Conservation (phyloP, 495 filamentous ascomycete genomes). For the Aspergillus saccharolyticus region DNA sequence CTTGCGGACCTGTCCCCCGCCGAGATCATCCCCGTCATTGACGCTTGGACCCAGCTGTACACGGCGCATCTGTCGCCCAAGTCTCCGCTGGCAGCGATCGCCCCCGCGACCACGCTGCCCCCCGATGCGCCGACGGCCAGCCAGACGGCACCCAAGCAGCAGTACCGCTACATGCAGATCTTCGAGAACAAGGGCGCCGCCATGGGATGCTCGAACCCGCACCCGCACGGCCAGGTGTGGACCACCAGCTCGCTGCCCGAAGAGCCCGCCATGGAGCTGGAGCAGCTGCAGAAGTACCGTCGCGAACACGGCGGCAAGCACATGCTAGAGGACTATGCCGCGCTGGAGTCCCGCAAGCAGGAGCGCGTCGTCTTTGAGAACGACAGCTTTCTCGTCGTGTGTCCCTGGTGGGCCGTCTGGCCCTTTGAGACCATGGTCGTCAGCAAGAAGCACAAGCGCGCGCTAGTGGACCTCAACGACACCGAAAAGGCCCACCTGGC, state of each 20-base stretch:
- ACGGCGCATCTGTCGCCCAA: conserved; percentile 67
- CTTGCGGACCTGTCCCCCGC: conserved; percentile 73
- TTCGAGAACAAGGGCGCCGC: conserved; percentile 98
- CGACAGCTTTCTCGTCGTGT: conserved; percentile 71
- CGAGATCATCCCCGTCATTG: conserved; percentile 69
- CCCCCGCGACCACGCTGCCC: conserved; percentile 42
- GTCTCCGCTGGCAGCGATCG: conserved; percentile 56
- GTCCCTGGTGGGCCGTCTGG: conserved; percentile 97
- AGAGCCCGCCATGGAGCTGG: conserved; percentile 74
- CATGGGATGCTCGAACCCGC: conserved; percentile 98
- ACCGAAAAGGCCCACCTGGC: conserved; percentile 67
- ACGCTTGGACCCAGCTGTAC: conserved; percentile 88
- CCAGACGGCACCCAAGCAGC: conserved; percentile 56
- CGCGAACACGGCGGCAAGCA: conserved; percentile 63
- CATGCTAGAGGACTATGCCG: conserved; percentile 80
- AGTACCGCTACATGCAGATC: conserved; percentile 97
- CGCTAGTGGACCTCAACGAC: conserved; percentile 71
- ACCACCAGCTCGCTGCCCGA: conserved; percentile 85
- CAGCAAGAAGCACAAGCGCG: conserved; percentile 70
- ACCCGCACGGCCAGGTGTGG: conserved; percentile 97
- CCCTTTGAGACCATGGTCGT: conserved; percentile 95
- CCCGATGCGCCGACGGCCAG: conserved; percentile 43
- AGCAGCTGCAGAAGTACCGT: conserved; percentile 71
- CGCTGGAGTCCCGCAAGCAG: conserved; percentile 71
- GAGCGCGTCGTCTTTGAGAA: conserved; percentile 89